These are phyloP conservation scores for Avena eriantha DNA, from an alignment of 176 grass and related monocot genomes.

Conservation along the genomic window DNA sequence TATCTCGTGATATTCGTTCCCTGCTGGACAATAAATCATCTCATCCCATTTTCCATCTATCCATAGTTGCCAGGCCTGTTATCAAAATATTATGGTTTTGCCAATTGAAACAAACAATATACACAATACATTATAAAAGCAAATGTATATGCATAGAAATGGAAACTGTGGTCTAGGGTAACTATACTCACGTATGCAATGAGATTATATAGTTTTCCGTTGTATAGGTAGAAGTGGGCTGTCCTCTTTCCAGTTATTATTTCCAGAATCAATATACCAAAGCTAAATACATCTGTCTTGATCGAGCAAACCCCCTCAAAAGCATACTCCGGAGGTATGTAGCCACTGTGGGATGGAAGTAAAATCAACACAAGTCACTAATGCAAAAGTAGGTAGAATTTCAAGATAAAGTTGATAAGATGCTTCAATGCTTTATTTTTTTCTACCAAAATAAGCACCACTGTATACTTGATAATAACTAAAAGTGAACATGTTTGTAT, in stretches of 20 bases:
- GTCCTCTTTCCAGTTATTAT: slow-evolving; percentile 62
- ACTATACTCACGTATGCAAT: slow-evolving; percentile 54
- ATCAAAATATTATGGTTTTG: slow-evolving; percentile 15
- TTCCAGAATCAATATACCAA: slow-evolving; percentile 69
- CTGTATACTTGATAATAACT: background rate
- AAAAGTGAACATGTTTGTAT: slow-evolving; percentile 15
- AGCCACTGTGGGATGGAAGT: slow-evolving; percentile 56
- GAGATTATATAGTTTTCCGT: slow-evolving; percentile 45
- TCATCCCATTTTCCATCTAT: slow-evolving; percentile 40
- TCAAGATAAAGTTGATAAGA: slow-evolving; percentile 39
- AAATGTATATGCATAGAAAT: slow-evolving; percentile 20
- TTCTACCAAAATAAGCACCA: background rate
- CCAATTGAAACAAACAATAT: slow-evolving; percentile 19
- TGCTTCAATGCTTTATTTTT: background rate
- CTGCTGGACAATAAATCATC: slow-evolving; percentile 29
- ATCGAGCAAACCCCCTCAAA: slow-evolving; percentile 67
- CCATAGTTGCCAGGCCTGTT: slow-evolving; percentile 56
- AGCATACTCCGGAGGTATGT: slow-evolving; percentile 84
- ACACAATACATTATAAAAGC: background rate
- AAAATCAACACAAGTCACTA: slow-evolving; percentile 34
- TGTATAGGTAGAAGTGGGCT: slow-evolving; percentile 44
- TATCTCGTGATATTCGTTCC: slow-evolving; percentile 26
- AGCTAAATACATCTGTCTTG: slow-evolving; percentile 83
- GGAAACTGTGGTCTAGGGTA: background rate
- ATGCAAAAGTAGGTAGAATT: background rate